A percentile compares a stretch with the other conserved stretches of the same genome.
Conservation (phyloP, 306 rosid species). For the barrel medic (Medicago truncatula) region DNA sequence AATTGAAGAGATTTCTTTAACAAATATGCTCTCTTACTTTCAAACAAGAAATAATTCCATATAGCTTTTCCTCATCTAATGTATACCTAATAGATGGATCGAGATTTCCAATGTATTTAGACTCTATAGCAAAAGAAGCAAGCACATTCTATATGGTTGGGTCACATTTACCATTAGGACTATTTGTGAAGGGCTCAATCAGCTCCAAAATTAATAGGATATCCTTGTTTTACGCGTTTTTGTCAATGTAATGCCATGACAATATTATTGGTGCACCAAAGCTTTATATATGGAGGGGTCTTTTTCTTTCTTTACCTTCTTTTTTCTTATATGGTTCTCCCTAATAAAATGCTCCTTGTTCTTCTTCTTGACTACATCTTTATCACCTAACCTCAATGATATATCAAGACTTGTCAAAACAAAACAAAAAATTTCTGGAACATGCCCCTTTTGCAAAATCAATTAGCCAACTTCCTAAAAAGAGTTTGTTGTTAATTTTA, state of each 20-base stretch:
- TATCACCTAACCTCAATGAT: slow-evolving; percentile 50
- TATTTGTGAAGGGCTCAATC: slow-evolving; percentile 25
- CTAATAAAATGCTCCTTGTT: slow-evolving; percentile 46
- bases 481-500: slow-evolving; percentile 11
- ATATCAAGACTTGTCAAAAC: slow-evolving; percentile 46
- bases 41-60: slow-evolving; percentile 35
- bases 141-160: slow-evolving; percentile 14
- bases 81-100: slow-evolving; percentile 1
- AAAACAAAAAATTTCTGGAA: slow-evolving; percentile 1
- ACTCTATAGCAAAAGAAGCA: slow-evolving; percentile 27
- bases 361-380: slow-evolving; percentile 48
- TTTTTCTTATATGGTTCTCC: slow-evolving; percentile 43
- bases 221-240: slow-evolving; percentile 49
- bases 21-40: slow-evolving; percentile 5
- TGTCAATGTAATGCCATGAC: slow-evolving; percentile 57
- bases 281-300: slow-evolving; percentile 56
- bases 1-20: background rate
- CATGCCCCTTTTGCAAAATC: slow-evolving; percentile 35
- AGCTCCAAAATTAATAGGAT: slow-evolving; percentile 40
- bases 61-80: background rate
- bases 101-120: background rate
- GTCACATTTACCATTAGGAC: slow-evolving; percentile 28
- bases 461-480: slow-evolving; percentile 25
- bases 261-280: slow-evolving; percentile 52
- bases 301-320: slow-evolving; percentile 48